A percentile compares a stretch with the other conserved stretches of the same genome.
These are phyloP conservation scores for Scenedesmus sp. DNA, from an alignment of 163 green algal genomes.

Conservation along the genomic window DNA sequence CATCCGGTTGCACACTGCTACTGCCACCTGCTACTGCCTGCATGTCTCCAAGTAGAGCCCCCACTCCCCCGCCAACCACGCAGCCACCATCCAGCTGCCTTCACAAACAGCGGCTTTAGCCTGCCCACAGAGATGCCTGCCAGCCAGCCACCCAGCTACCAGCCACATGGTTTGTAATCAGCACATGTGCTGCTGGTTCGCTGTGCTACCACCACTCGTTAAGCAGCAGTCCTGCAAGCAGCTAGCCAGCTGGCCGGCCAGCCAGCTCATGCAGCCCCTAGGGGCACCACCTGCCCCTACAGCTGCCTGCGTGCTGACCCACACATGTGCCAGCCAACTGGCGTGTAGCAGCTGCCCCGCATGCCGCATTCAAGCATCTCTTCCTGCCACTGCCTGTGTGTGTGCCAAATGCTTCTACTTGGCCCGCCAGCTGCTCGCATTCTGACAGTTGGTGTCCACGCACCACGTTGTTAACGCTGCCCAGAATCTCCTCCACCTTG, in stretches of 20 bases:
- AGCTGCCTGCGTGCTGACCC: too few species aligned
- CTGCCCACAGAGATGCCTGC: background rate
- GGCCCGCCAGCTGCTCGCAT: background rate
- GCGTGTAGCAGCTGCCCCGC: too few species aligned
- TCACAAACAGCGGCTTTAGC: background rate
- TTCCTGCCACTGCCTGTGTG: background rate
- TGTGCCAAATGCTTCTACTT: background rate
- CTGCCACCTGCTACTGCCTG: background rate
- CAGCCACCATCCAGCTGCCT: too few species aligned
- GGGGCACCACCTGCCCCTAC: too few species aligned
- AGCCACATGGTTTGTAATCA: too few species aligned
- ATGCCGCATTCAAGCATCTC: too few species aligned
- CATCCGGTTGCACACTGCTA: background rate
- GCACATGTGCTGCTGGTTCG: background rate
- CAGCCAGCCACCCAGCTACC: too few species aligned
- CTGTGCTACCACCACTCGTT: background rate
- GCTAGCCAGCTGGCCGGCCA: too few species aligned
- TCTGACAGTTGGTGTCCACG: background rate
- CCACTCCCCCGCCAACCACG: too few species aligned
- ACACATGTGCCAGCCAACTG: too few species aligned
- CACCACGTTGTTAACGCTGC: constrained; percentile 92
- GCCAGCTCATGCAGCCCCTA: too few species aligned
- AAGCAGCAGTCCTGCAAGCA: background rate
- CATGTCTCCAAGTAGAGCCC: background rate
- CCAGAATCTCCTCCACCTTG: constrained; percentile 99